Base-by-base conservation (phyloP, 148 eudicot genomes). In the Rhododendron kiyosumense region DNA sequence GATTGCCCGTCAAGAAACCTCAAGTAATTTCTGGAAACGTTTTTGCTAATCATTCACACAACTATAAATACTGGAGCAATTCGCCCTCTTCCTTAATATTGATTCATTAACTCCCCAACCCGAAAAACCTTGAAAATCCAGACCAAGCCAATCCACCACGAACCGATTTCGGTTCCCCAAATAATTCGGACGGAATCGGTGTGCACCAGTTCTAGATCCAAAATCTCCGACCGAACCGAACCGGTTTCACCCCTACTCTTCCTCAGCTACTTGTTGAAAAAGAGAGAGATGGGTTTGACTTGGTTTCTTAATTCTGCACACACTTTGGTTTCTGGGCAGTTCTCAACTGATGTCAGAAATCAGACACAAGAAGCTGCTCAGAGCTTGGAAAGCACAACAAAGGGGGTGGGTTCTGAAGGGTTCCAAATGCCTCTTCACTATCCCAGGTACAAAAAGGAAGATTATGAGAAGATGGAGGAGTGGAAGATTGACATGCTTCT, bases 371-470 rank as follows among this genome's bases (percentile, higher is more conserved):
- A 24, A 1, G 4, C 15, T 34, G 26, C 7, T 12, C 24, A 22
- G 73, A 36, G 84, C 9, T 22, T n/a, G 20, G 84, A 82, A 32
- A 81, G 43, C 22, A 7, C 59, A 3, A 51, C 7, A 11, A 20
- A 34, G 7, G 61, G 22, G 75, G 52, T 10, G 69, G 20, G 9
- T 1, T 26, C 28, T 32, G 15, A 18, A 8, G 74, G 7, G n/a
- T 90, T 90, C 77, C 87, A 86, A n/a, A 78, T 90, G 88, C 92
- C 92, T 28, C 67, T 90, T 17, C 84, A 90, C 81, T 89, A 90
- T 71, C 92, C 90, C 7, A 83, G 88, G 63, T 90, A 87, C 81
- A 82, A 15, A 7, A 90, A 82, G 88, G 78, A 61, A 6, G 89
- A 90, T 41, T 90, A 89, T 36, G 89, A 65, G 78, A 84, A 49